These are phyloP conservation scores for Blakeslea trispora DNA, from an alignment of 371 early-diverging fungal genomes.

Conservation along the genomic window DNA sequence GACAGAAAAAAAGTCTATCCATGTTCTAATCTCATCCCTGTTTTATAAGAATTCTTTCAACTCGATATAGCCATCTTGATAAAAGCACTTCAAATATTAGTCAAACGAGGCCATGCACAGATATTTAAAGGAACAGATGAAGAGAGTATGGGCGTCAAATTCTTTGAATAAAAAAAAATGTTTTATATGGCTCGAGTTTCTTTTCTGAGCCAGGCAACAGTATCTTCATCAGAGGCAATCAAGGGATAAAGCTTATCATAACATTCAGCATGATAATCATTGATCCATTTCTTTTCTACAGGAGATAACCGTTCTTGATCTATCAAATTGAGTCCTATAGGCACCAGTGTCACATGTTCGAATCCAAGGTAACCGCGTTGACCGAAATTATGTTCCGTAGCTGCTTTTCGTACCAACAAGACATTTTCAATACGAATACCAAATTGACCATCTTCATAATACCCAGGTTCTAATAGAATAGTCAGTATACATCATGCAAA, in stretches of 20 bases:
- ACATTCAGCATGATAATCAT: constrained; percentile 81
- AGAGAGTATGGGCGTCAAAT: constrained; percentile 85
- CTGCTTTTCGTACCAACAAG: constrained; percentile 60
- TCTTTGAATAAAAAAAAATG: constrained; percentile 50
- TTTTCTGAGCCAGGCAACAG: constrained; percentile 77
- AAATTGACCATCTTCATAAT: constrained; percentile 95
- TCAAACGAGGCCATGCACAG: constrained; percentile 79
- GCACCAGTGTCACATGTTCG: constrained; percentile 91
- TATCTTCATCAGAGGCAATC: constrained; percentile 64
- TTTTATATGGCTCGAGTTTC: constrained; percentile 62
- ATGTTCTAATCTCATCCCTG: too few relatives aligned
- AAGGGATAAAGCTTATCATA: constrained; percentile 75
- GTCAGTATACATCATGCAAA: too few relatives aligned
- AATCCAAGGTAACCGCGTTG: constrained; percentile 80
- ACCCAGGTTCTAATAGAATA: constrained; percentile 97
- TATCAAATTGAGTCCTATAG: constrained; percentile 80
- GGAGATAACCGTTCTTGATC: constrained; percentile 63
- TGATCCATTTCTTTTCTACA: constrained; percentile 83
- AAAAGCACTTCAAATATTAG: constrained; percentile 76
- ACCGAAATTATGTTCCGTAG: constrained; percentile 78
- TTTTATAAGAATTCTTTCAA: constrained; percentile 72
- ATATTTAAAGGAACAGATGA: constrained; percentile 78
- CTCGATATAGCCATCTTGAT: constrained; percentile 69
- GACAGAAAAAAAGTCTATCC: too few relatives aligned
- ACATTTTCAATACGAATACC: constrained; percentile 99